Evolutionary conservation across 2,329 filamentous ascomycete genomes (phyloP).

Genomic region (Teratosphaeria nubilosa): DNA sequence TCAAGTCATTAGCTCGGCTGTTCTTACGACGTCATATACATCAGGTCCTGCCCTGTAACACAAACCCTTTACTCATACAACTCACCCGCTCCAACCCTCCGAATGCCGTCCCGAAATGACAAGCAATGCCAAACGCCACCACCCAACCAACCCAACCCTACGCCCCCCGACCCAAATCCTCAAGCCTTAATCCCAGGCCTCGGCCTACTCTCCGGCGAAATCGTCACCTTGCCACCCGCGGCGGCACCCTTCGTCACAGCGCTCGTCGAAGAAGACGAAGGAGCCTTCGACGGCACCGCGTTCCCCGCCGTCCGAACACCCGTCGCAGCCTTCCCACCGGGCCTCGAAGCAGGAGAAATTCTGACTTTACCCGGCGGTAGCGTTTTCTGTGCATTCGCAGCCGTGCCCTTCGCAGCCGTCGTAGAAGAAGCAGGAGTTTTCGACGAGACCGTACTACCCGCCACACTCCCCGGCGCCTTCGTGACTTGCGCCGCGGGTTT

Average conservation of each 20-base stretch:
- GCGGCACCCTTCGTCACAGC: neutral
- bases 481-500: neutral
- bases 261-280: neutral
- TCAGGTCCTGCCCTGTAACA: neutral
- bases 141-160: neutral
- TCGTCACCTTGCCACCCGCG: conserved; percentile 5
- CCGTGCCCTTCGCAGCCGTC: neutral
- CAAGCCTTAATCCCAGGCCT: conserved; percentile 5
- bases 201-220: conserved; percentile 7
- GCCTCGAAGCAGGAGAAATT: neutral
- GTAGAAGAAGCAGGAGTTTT: neutral
- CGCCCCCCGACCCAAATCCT: neutral
- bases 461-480: neutral
- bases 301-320: neutral
- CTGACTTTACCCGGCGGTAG: neutral
- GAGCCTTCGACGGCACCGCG: neutral
- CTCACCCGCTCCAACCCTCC: too few species aligned
- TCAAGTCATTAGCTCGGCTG: neutral
- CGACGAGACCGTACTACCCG: neutral
- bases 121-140: neutral
- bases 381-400: conserved; percentile 1
- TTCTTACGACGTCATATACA: neutral
- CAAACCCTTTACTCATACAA: neutral
- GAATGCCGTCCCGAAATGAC: too few species aligned
- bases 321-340: neutral